These are phyloP conservation scores for Spencermartinsiella europaea DNA, from an alignment of 805 yeast genomes.

Conservation along the genomic window DNA sequence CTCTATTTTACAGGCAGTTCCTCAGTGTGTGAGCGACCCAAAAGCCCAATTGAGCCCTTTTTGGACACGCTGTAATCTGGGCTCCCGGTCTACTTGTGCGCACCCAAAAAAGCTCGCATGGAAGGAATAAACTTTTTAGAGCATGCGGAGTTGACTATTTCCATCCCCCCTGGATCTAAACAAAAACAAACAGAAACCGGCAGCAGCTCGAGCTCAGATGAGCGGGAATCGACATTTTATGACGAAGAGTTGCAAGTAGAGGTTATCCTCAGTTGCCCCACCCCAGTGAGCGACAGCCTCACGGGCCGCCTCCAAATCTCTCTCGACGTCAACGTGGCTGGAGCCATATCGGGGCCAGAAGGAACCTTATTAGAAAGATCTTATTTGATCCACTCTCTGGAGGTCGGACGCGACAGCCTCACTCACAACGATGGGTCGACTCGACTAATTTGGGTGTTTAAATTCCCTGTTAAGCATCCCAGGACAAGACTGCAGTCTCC, in stretches of 20 bases:
- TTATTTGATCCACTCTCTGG: constrained; percentile 9
- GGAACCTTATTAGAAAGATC: background rate
- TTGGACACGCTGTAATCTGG: too few species aligned
- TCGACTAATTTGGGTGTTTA: constrained; percentile 13
- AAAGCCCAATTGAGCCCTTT: too few species aligned
- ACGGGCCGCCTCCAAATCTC: constrained; percentile 1
- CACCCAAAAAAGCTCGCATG: too few species aligned
- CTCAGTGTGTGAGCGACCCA: too few species aligned
- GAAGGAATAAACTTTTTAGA: too few species aligned
- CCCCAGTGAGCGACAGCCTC: background rate
- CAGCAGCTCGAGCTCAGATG: too few species aligned
- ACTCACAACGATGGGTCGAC: background rate
- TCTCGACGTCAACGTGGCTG: constrained; percentile 7
- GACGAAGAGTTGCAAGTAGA: background rate
- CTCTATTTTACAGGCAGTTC: too few species aligned
- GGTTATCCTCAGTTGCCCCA: background rate
- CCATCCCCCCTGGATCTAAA: too few species aligned
- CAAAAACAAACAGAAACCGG: too few species aligned
- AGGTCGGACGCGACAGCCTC: constrained; percentile 3
- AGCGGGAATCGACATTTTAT: background rate
- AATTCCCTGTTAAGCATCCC: constrained; percentile 18
- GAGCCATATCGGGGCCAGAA: background rate
- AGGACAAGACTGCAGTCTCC: constrained; percentile 17
- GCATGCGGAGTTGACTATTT: too few species aligned
- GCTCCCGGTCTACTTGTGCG: too few species aligned